These are phyloP conservation scores for Luffa aegyptiaca DNA, from an alignment of 306 rosid genomes.

Conservation along the genomic window DNA sequence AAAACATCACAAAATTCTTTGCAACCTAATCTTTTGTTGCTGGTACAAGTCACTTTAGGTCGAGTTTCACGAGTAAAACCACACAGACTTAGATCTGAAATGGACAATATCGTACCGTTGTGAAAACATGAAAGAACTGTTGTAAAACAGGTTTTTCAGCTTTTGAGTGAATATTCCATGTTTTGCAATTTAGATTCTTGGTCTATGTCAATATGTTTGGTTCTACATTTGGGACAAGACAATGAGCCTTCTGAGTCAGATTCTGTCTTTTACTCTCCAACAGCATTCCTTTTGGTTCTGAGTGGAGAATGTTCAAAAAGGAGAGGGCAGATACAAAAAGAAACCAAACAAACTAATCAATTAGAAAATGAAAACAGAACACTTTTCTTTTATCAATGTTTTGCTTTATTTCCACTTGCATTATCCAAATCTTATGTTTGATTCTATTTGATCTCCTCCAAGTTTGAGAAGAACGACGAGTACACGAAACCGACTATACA, in stretches of 20 bases:
- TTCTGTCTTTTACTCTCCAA: conserved; percentile 38
- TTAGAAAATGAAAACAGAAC: not conserved
- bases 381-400: not conserved
- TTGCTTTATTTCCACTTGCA: conserved; percentile 21
- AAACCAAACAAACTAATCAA: not conserved
- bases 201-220: not conserved
- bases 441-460: not conserved
- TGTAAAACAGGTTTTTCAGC: not conserved
- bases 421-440: conserved; percentile 25
- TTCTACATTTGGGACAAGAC: not conserved
- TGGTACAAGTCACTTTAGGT: not conserved
- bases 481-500: conserved; percentile 6
- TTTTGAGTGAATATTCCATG: conserved; percentile 20
- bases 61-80: not conserved
- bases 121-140: not conserved
- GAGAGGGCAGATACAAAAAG: not conserved
- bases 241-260: conserved; percentile 48
- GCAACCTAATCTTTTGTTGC: not conserved
- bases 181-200: not conserved
- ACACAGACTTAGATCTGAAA: not conserved
- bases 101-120: not conserved
- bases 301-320: conserved; percentile 7
- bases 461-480: not conserved
- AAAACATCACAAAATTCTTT: not conserved
- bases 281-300: conserved; percentile 21